Evolutionary conservation across 1,139 yeast genomes (phyloP).

Genomic region (Debaryomyces robertsiae): DNA sequence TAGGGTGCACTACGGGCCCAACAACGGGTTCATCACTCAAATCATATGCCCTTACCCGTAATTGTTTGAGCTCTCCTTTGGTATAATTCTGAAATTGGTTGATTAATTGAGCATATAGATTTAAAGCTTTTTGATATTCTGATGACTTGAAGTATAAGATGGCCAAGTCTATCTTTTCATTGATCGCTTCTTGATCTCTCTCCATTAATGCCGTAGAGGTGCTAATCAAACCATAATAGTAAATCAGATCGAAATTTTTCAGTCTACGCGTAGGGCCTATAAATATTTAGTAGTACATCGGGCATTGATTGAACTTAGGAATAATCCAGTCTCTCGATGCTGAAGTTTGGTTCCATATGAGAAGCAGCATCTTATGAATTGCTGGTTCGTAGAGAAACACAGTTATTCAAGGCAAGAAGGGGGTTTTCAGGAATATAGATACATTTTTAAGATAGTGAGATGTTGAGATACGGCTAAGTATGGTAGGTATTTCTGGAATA

Average conservation of each 20-base stretch:
- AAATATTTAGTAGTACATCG: no score
- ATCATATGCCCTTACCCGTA: constrained; percentile 23
- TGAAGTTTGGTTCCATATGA: no score
- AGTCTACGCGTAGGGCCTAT: constrained; percentile 2
- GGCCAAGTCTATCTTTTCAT: constrained; percentile 35
- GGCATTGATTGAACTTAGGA: no score
- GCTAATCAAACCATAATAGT: background rate
- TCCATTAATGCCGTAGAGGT: constrained; percentile 5
- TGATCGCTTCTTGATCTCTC: constrained; percentile 20
- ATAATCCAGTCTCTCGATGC: no score
- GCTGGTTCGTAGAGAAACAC: no score
- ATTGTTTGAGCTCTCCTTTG: constrained; percentile 17
- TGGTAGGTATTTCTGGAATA: no score
- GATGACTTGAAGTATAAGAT: constrained; percentile 35
- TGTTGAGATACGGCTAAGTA: no score
- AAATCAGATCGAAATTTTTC: background rate
- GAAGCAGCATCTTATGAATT: no score
- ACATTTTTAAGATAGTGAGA: no score
- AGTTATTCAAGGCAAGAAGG: no score
- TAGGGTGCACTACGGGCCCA: constrained; percentile 33
- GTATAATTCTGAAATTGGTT: constrained; percentile 21
- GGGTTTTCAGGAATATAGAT: no score
- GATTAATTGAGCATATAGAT: constrained; percentile 24
- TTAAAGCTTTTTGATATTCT: constrained; percentile 32
- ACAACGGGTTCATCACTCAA: constrained; percentile 29